Base-by-base conservation (phyloP, 441 rosid genomes). In the Gossypium schwendimanii region DNA sequence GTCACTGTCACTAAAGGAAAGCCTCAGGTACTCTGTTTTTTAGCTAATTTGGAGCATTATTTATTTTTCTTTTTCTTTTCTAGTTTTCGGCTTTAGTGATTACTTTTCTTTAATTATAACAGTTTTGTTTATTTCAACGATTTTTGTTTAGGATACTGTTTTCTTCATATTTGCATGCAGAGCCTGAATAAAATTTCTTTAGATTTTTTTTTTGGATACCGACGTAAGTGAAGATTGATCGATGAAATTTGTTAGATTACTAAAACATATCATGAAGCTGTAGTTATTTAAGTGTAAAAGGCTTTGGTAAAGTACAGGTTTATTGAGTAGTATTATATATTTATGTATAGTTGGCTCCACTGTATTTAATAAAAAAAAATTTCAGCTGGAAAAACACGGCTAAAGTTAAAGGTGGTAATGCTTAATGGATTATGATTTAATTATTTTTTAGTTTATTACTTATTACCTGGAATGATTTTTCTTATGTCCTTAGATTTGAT, bases 11-110 rank as follows among this genome's bases (percentile, higher is more conserved):
- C 86, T 31, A 75, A 87, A 55, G 78, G 87, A 65, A 86, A 81
- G 79, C 89, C 94, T 80, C 94, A 89, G 94, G 94, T 89, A 15
- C 68, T 58, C 57, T 57, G 39, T 44, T 52, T 70, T 28, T 63
- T 44, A 64, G 69, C 36, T 64, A 44, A 12, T 2, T 11, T 63
- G 31, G 20, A 63, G 68, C 50, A 63, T 9, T 18, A 9, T 20
- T 20, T 18, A 10, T 1, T 14, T 55, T 76, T 6, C 7, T 36
- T 36, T 36, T 36, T 8, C 6, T 7, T 9, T 55, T 55, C 6
- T 9, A 41, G 61, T 7, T 31, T 49, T 21, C 31, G 57, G 52
- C 18, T 14, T 67, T 66, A 4, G 45, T 47, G 28, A 44, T 50
- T 24, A 55, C 17, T 47, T 69, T 33, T 11, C 55, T 55, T 26